Percentiles rank a stretch among this genome's conserved stretches.
These are phyloP conservation scores for Annona squamosa DNA, from an alignment of 164 flowering plant genomes.

Conservation along the genomic window DNA sequence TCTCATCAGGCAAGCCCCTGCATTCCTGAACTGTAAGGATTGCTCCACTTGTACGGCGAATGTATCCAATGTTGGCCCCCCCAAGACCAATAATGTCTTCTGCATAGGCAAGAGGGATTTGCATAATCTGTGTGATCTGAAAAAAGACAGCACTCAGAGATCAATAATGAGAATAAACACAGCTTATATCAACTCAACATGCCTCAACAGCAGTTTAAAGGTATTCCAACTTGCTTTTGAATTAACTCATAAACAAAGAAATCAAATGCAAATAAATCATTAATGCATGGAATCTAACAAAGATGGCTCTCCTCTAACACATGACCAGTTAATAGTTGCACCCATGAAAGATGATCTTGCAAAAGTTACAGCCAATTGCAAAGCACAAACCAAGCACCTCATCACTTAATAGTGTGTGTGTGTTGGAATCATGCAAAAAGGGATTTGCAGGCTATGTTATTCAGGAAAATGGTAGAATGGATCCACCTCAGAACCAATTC, in stretches of 20 bases:
- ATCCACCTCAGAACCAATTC: not conserved
- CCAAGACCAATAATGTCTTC: constrained; percentile 91
- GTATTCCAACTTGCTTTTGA: not conserved
- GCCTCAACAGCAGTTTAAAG: not conserved
- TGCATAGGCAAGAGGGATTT: constrained; percentile 83
- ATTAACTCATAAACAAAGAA: too few species aligned
- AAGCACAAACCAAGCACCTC: too few species aligned
- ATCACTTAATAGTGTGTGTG: too few species aligned
- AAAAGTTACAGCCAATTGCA: too few species aligned
- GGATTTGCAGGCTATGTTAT: not conserved
- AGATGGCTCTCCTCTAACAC: not conserved
- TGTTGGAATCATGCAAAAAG: too few species aligned
- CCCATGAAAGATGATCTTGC: too few species aligned
- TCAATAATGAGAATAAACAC: not conserved
- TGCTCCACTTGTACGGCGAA: constrained; percentile 88
- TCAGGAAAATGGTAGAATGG: not conserved
- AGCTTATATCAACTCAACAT: not conserved
- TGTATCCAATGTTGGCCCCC: constrained; percentile 77
- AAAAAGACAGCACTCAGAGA: not conserved
- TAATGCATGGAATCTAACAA: not conserved
- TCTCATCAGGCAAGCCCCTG: constrained; percentile 73
- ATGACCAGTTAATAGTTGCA: too few species aligned
- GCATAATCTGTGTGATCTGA: constrained; percentile 86
- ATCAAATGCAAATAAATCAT: not conserved
- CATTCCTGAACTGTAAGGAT: constrained; percentile 80